Evolutionary conservation across 2,329 filamentous ascomycete species (phyloP).

Genomic region (Botrytis elliptica): DNA sequence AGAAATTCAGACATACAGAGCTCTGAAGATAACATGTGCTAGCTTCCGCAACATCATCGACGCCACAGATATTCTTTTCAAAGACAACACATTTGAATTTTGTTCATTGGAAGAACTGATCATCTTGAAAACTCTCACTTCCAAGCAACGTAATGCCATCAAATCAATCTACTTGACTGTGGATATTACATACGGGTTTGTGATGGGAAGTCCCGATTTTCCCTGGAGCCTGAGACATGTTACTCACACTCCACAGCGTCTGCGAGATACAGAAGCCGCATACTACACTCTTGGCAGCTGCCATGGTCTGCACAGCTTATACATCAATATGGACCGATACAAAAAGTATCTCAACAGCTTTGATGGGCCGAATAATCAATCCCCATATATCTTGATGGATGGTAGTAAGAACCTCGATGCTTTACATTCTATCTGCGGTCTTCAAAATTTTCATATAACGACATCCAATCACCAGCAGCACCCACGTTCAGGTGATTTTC

Average conservation of each 20-base stretch:
- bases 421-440: neutral
- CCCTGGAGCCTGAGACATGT: accelerated
- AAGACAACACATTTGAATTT: neutral
- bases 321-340: neutral
- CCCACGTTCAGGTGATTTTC: neutral
- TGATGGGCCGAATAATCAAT: too few relatives aligned
- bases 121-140: neutral
- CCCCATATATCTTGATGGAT: too few relatives aligned
- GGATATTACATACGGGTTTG: neutral
- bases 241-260: too few relatives aligned
- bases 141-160: neutral
- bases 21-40: too few relatives aligned
- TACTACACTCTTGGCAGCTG: neutral
- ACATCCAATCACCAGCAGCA: neutral
- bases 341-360: neutral
- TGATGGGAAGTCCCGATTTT: too few relatives aligned
- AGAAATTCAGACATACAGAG: too few relatives aligned
- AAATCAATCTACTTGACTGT: neutral
- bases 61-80: neutral
- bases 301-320: neutral
- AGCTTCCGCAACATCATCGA: too few relatives aligned
- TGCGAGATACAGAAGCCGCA: neutral
- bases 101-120: neutral
- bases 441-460: neutral
- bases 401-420: neutral